Percentiles rank a stretch among this genome's conserved stretches.
Conservation (phyloP, 495 filamentous ascomycete species). For the Neurospora sp. region DNA sequence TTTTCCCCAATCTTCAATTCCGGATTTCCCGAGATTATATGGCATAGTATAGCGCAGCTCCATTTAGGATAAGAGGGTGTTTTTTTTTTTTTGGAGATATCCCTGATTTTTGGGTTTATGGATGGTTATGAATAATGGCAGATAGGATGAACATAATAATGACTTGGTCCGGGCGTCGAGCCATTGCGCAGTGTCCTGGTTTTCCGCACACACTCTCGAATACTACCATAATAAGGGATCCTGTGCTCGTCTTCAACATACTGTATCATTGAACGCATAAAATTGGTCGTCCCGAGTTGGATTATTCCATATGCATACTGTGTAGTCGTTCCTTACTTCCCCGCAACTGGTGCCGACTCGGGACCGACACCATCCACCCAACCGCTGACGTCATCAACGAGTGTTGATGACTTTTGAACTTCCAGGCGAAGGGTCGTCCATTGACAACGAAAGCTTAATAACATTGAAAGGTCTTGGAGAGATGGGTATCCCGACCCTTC, state of each 20-base stretch:
- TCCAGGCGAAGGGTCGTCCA: background rate
- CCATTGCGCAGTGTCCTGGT: background rate
- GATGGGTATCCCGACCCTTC: background rate
- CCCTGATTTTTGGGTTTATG: background rate
- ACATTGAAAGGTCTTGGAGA: background rate
- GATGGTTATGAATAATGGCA: background rate
- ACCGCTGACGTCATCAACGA: background rate
- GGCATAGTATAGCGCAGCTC: slow-evolving; percentile 2
- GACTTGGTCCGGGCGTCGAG: background rate
- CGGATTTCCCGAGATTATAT: too few relatives aligned
- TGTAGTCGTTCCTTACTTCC: background rate
- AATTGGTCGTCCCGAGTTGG: background rate
- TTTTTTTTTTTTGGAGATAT: slow-evolving; percentile 5
- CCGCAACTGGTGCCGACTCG: background rate
- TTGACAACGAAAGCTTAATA: background rate
- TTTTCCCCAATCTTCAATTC: too few relatives aligned
- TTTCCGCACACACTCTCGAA: background rate
- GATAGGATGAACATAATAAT: background rate
- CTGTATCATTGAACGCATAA: background rate
- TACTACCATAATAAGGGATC: background rate
- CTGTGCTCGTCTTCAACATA: background rate
- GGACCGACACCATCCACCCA: background rate
- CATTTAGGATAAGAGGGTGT: background rate
- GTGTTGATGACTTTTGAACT: background rate
- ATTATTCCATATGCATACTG: background rate